Evolutionary conservation across 2,329 filamentous ascomycete species (phyloP).

Genomic region (Cyphellophora attinorum): DNA sequence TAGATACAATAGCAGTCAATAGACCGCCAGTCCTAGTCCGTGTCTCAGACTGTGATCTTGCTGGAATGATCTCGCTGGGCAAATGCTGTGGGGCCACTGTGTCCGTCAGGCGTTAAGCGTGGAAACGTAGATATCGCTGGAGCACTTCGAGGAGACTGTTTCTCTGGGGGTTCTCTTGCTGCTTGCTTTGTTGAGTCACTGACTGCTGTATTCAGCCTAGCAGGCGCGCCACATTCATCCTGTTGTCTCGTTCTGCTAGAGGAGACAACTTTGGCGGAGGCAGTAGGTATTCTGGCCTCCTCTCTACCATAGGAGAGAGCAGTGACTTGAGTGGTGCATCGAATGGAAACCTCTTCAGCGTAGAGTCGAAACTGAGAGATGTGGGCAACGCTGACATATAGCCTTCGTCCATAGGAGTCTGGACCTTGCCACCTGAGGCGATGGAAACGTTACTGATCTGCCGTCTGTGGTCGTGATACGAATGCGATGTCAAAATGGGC

Average conservation of each 20-base stretch:
- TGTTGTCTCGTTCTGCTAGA: slow-evolving; percentile 6
- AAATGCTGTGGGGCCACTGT: too few relatives aligned
- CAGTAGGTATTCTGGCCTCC: background rate
- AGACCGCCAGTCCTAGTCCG: too few relatives aligned
- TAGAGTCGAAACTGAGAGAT: background rate
- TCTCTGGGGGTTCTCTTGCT: too few relatives aligned
- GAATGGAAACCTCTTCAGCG: background rate
- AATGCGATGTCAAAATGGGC: slow-evolving; percentile 25
- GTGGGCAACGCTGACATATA: slow-evolving; percentile 2
- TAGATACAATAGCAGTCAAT: too few relatives aligned
- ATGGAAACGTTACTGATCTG: slow-evolving; percentile 20
- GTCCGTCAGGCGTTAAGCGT: too few relatives aligned
- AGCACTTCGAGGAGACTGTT: too few relatives aligned
- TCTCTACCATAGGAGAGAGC: background rate
- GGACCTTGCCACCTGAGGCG: background rate
- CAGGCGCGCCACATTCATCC: slow-evolving; percentile 12
- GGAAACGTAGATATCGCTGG: too few relatives aligned
- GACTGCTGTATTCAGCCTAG: slow-evolving; percentile 7
- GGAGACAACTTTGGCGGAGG: background rate
- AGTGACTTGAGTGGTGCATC: background rate
- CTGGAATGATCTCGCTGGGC: too few relatives aligned
- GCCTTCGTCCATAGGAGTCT: slow-evolving; percentile 2
- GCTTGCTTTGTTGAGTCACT: too few relatives aligned
- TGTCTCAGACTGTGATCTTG: too few relatives aligned
- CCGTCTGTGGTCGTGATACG: slow-evolving; percentile 26